Conservation (phyloP, 2,329 filamentous ascomycete species). For the Hirsutella thompsonii region DNA sequence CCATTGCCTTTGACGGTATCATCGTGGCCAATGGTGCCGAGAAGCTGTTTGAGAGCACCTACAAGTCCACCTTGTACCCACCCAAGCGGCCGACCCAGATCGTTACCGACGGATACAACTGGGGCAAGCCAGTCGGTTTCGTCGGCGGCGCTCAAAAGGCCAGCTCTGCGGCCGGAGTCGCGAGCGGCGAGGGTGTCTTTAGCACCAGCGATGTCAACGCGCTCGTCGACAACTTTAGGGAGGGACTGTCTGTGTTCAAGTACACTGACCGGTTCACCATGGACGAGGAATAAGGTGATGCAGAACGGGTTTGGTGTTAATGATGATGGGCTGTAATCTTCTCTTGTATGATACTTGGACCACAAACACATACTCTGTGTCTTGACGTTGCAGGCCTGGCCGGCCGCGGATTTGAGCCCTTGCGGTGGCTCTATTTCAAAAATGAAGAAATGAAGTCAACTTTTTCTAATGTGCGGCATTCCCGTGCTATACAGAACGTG, state of each 20-base stretch:
- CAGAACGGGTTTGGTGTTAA: too few relatives aligned
- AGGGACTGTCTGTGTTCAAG: constrained; percentile 50
- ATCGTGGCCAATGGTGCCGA: constrained; percentile 43
- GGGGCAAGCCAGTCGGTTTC: constrained; percentile 56
- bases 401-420: too few relatives aligned
- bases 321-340: too few relatives aligned
- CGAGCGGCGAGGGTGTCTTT: constrained; percentile 28
- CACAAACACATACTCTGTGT: too few relatives aligned
- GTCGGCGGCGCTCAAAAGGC: constrained; percentile 31
- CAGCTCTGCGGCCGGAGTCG: constrained; percentile 30
- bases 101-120: constrained; percentile 48
- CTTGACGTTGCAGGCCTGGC: too few relatives aligned
- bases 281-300: constrained; percentile 22
- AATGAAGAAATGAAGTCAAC: too few relatives aligned
- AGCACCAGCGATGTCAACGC: constrained; percentile 16
- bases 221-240: constrained; percentile 34
- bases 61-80: constrained; percentile 45
- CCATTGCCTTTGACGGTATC: constrained; percentile 49
- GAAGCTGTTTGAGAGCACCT: constrained; percentile 31
- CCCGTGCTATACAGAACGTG: too few relatives aligned
- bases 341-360: too few relatives aligned
- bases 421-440: too few relatives aligned
- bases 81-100: constrained; percentile 51
- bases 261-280: constrained; percentile 51
- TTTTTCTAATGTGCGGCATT: too few relatives aligned